Base-by-base conservation (phyloP, 2,329 filamentous ascomycete genomes). In the Lecanoromycetidae sp. region DNA sequence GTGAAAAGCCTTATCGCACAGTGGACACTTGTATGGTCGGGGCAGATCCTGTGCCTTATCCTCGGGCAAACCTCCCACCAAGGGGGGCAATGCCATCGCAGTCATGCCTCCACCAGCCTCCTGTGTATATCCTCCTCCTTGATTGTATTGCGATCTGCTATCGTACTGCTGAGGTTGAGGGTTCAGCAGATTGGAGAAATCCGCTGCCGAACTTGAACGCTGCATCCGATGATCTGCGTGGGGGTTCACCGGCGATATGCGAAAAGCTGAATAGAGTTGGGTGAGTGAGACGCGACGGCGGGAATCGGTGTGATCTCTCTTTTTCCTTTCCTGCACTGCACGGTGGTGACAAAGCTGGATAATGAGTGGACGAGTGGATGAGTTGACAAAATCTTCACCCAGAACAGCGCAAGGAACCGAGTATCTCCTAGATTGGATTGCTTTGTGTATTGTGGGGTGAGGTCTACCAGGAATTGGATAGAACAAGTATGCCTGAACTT, bases 1-100 rank as follows among this genome's bases (percentile, higher is more conserved):
- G 73, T 96, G 91, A 70, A 98, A 98, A 52, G 91, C 90, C 75
- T 95, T 94, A 60, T 95, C 90, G 72, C 91, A 98, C 54, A 98
- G 78, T 52, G 90, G 88, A 67, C 90, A 98, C 73, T 96, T 96
- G 79, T 98, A 98, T 0, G 90, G 90, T 48, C 91, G 82, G 50
- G 91, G 91, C 45, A 96, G 77, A 66, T 96, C 90, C 72, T 74
- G 86, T 66, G 66, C 77, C 57, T 54, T 70, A 60, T 85, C 78
- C 49, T 80, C 75, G 39, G 80, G 61, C 43, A 62, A 57, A 48
- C 65, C 65, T 52, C 65, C 65, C 55, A 68, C 62, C 41, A 69
- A 59, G 19, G 66, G 65, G 36, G 68, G 68, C 49, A 70, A 53
- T 30, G 68, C 57, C 54, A 66, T 66, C 38, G 67, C 64, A 30